Evolutionary conservation across 495 filamentous ascomycete species (phyloP).

Genomic region (Lophium mytilinum): DNA sequence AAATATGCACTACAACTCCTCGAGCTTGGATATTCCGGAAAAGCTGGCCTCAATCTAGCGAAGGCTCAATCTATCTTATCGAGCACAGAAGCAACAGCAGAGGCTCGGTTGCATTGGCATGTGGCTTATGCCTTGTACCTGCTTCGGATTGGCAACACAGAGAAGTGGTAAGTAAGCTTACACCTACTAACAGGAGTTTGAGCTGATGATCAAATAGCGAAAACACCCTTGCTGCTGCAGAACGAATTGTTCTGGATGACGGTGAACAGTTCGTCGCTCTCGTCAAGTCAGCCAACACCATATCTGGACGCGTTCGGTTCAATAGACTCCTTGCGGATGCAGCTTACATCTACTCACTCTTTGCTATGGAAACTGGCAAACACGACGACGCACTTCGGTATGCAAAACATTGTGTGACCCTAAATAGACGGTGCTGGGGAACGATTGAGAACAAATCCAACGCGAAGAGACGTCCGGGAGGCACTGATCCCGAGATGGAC

Average conservation of each 20-base stretch:
- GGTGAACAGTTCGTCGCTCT: conserved; percentile 19
- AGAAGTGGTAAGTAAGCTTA: conserved; percentile 26
- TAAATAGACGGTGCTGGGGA: conserved; percentile 63
- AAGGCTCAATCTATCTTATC: conserved; percentile 46
- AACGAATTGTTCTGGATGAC: conserved; percentile 3
- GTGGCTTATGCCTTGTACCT: conserved; percentile 68
- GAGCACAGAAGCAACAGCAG: conserved; percentile 32
- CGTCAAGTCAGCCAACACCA: conserved; percentile 3
- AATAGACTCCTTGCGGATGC: conserved; percentile 44
- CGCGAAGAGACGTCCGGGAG: conserved; percentile 9
- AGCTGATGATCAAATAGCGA: conserved; percentile 14
- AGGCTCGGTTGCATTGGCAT: conserved; percentile 50
- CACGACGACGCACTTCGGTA: conserved; percentile 56
- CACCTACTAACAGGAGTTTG: neutral
- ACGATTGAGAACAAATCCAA: conserved; percentile 47
- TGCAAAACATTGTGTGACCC: conserved; percentile 56
- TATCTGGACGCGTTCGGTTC: conserved; percentile 21
- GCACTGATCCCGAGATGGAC: conserved; percentile 8
- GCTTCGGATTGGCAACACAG: conserved; percentile 52
- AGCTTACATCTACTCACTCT: conserved; percentile 51
- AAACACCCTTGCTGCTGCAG: conserved; percentile 6
- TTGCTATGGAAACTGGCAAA: conserved; percentile 56
- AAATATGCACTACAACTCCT: conserved; percentile 64
- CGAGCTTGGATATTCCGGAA: conserved; percentile 65
- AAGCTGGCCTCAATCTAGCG: conserved; percentile 57